phyloP scores from a whole-genome alignment of 495 filamentous ascomycete species.

The Xylaria acuta region DNA sequence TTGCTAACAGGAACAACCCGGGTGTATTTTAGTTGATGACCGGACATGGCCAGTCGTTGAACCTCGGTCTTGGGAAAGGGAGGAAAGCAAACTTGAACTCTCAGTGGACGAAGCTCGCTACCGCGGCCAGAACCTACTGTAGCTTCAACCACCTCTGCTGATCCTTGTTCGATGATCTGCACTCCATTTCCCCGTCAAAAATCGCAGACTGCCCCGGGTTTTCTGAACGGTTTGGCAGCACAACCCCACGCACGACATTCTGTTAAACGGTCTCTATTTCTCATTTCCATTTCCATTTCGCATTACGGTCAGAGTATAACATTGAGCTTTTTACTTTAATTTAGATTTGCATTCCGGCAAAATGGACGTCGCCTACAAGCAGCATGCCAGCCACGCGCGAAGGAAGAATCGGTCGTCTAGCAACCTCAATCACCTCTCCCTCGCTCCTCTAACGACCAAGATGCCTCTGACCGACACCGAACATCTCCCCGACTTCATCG shows the following conservation, averaged over 20 bases:
- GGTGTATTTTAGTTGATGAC: neutral
- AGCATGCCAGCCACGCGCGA: conserved; percentile 54
- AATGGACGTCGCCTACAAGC: conserved; percentile 62
- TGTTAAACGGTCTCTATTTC: neutral
- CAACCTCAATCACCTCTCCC: conserved; percentile 60
- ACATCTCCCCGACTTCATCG: conserved; percentile 41
- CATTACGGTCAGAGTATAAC: neutral
- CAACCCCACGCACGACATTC: neutral
- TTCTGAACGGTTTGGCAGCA: conserved; percentile 1
- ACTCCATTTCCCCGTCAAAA: conserved; percentile 29
- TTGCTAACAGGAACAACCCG: neutral
- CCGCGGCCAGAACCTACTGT: neutral
- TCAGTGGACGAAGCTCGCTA: neutral
- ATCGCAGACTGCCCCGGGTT: conserved; percentile 19
- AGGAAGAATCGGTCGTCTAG: conserved; percentile 54
- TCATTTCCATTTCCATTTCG: neutral
- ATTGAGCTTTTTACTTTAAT: neutral
- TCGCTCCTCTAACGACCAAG: conserved; percentile 70
- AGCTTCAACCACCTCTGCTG: conserved; percentile 13
- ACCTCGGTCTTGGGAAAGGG: neutral
- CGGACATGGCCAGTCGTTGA: neutral
- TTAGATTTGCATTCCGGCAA: neutral
- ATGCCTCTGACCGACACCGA: conserved; percentile 66
- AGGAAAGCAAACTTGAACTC: neutral
- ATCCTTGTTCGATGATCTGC: conserved; percentile 18